Conservation (phyloP, 2,329 filamentous ascomycete genomes). For the Pezicula rhizophila region DNA sequence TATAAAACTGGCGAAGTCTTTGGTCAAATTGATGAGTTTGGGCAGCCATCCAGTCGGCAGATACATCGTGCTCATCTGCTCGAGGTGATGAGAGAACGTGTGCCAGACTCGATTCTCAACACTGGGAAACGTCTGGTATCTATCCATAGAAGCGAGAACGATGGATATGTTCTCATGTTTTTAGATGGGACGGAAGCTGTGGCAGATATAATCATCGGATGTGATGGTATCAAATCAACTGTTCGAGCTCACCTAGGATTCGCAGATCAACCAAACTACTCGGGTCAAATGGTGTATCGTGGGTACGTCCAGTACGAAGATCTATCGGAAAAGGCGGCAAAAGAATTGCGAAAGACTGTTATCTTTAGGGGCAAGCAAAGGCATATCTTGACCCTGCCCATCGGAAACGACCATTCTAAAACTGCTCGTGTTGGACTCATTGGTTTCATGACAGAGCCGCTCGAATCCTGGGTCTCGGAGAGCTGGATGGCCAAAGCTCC, state of each 20-base stretch:
- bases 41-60: background rate
- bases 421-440: background rate
- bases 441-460: background rate
- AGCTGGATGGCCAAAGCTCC: background rate
- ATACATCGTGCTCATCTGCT: slow-evolving; percentile 1
- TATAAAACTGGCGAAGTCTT: background rate
- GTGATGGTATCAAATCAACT: slow-evolving; percentile 1
- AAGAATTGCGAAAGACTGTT: background rate
- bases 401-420: background rate
- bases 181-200: background rate
- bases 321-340: background rate
- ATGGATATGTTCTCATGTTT: background rate
- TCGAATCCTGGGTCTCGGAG: background rate
- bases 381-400: background rate
- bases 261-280: slow-evolving; percentile 15
- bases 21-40: background rate
- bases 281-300: slow-evolving; percentile 21
- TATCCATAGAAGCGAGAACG: background rate
- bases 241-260: background rate
- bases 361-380: background rate
- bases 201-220: slow-evolving; percentile 1
- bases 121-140: background rate
- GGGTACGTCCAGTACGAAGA: slow-evolving; percentile 2
- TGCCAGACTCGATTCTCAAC: background rate
- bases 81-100: background rate